These are phyloP conservation scores for Rasamsonia emersonii DNA, from an alignment of 2,329 filamentous ascomycete genomes.

Conservation along the genomic window DNA sequence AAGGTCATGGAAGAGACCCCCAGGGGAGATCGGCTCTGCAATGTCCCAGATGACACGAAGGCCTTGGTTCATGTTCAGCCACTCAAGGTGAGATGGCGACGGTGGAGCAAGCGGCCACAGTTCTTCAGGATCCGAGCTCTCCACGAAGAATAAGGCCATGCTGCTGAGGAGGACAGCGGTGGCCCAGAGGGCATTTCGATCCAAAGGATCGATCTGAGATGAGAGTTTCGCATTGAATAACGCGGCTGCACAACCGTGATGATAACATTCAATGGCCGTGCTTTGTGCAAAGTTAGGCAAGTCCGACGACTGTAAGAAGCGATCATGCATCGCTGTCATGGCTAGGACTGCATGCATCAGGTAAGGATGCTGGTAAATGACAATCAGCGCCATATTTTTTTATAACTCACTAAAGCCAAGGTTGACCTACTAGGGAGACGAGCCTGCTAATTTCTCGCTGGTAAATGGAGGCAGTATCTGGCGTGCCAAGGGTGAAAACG, in stretches of 20 bases:
- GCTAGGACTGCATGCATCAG: constrained; percentile 48
- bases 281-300: constrained; percentile 28
- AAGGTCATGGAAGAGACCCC: constrained; percentile 2
- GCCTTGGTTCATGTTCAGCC: constrained; percentile 49
- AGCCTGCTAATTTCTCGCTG: constrained; percentile 1
- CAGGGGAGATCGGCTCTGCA: constrained; percentile 22
- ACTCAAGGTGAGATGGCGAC: constrained; percentile 43
- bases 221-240: constrained; percentile 4
- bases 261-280: constrained; percentile 48
- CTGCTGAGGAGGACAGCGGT: constrained; percentile 3
- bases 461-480: constrained; percentile 1
- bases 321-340: constrained; percentile 47
- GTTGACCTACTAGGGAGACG: neutral
- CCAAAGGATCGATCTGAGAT: neutral
- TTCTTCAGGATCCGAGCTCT: constrained; percentile 2
- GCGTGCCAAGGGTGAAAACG: constrained; percentile 3
- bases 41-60: constrained; percentile 46
- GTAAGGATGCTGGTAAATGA: constrained; percentile 38
- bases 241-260: constrained; percentile 5
- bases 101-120: constrained; percentile 11
- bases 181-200: constrained; percentile 5
- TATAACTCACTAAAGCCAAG: constrained; percentile 12
- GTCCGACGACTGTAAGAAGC: constrained; percentile 25
- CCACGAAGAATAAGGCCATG: constrained; percentile 2
- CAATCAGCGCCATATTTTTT: constrained; percentile 29